Conservation (phyloP, 306 rosid species). For the Datisca glomerata region DNA sequence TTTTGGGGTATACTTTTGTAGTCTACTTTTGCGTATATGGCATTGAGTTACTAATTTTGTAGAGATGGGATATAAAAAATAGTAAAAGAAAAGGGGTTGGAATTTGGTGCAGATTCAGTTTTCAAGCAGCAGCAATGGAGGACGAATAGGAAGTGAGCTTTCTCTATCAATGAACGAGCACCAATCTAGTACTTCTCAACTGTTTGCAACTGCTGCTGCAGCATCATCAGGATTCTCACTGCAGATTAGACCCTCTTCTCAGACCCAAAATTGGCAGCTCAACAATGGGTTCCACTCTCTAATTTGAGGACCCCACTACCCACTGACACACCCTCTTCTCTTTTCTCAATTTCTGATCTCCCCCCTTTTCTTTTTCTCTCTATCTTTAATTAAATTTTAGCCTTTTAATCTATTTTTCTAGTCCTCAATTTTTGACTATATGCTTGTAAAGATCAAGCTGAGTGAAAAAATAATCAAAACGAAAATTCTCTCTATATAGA, state of each 20-base stretch:
- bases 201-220: constrained; percentile 87
- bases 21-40: no score
- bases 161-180: constrained; percentile 32
- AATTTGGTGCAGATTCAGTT: constrained; percentile 25
- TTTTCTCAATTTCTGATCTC: neutral
- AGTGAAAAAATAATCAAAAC: no score
- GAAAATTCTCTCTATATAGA: no score
- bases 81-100: no score
- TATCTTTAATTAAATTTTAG: neutral
- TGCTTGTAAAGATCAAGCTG: no score
- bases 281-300: constrained; percentile 58
- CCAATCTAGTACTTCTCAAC: constrained; percentile 40
- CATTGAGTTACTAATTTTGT: no score
- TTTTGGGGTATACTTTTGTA: no score
- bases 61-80: no score
- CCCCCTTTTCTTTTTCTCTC: neutral
- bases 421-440: no score
- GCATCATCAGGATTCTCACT: constrained; percentile 99
- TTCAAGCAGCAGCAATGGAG: constrained; percentile 52
- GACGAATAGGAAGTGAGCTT: constrained; percentile 48
- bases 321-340: no score
- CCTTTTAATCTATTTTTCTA: neutral
- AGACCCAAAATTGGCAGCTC: constrained; percentile 53
- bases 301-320: constrained; percentile 10
- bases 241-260: constrained; percentile 34